Conservation (phyloP, 768 basidiomycete species). For the Mycena leptocephala region DNA sequence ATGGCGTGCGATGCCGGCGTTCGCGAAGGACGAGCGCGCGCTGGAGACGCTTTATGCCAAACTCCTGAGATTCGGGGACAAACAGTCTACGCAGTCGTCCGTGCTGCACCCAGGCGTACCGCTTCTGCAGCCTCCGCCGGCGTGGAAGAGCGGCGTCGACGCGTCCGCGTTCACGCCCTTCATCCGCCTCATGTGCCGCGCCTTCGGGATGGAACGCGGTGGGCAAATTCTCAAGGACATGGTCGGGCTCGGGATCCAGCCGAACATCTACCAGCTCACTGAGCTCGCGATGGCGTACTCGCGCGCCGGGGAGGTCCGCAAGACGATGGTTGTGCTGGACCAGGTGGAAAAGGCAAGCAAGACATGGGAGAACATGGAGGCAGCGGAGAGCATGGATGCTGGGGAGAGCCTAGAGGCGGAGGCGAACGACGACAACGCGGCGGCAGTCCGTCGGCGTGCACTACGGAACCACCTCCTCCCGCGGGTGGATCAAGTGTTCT, state of each 20-base stretch:
- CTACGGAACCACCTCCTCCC: conserved; percentile 1
- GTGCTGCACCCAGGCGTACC: conserved; percentile 32
- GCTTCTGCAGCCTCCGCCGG: conserved; percentile 43
- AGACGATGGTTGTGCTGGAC: conserved; percentile 60
- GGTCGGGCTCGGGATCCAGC: conserved; percentile 60
- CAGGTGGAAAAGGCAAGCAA: conserved; percentile 50
- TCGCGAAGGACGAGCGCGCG: conserved; percentile 38
- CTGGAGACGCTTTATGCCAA: conserved; percentile 61
- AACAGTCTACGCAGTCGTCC: background rate
- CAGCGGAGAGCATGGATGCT: background rate
- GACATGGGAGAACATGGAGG: background rate
- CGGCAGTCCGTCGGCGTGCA: background rate
- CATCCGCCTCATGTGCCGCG: conserved; percentile 56
- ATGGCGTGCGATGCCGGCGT: conserved; percentile 57
- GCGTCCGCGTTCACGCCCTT: conserved; percentile 69
- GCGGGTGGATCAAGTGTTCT: conserved; percentile 32
- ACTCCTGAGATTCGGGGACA: conserved; percentile 51
- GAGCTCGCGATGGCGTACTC: conserved; percentile 66
- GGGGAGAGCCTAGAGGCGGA: background rate
- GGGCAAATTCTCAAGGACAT: conserved; percentile 68
- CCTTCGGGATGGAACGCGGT: conserved; percentile 51
- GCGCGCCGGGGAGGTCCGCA: conserved; percentile 49
- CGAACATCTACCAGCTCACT: conserved; percentile 65
- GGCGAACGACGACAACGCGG: background rate
- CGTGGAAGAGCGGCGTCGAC: conserved; percentile 48